Conservation (phyloP, 208 protist species). For the Novymonas esmeraldas region DNA sequence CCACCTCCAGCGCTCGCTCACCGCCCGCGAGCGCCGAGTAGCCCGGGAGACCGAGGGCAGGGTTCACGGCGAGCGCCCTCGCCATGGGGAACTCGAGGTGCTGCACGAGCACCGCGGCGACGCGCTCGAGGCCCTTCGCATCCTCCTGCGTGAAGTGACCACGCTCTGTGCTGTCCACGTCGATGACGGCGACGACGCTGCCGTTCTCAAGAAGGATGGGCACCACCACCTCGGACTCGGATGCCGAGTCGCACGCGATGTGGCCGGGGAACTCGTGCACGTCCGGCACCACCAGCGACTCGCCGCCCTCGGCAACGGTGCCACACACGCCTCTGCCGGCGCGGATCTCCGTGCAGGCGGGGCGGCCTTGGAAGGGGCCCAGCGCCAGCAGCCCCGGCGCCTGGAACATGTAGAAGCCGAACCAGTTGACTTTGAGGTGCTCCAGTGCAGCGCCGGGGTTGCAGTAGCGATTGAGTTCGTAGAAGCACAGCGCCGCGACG, state of each 20-base stretch:
- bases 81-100: slow-evolving; percentile 73
- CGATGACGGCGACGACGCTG: slow-evolving; percentile 76
- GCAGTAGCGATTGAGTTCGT: slow-evolving; percentile 68
- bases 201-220: slow-evolving; percentile 70
- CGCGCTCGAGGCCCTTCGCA: slow-evolving; percentile 47
- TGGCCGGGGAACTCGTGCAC: slow-evolving; percentile 94
- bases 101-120: slow-evolving; percentile 58
- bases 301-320: slow-evolving; percentile 44
- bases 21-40: slow-evolving; percentile 27
- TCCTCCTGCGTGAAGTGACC: slow-evolving; percentile 78
- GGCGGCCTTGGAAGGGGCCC: slow-evolving; percentile 94
- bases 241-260: slow-evolving; percentile 93
- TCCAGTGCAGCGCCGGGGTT: slow-evolving; percentile 54
- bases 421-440: slow-evolving; percentile 85
- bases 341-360: slow-evolving; percentile 89
- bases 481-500: slow-evolving; percentile 80
- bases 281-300: slow-evolving; percentile 73
- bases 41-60: slow-evolving; percentile 25
- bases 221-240: slow-evolving; percentile 92
- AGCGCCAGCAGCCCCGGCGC: slow-evolving; percentile 76
- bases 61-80: slow-evolving; percentile 51
- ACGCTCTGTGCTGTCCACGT: slow-evolving; percentile 76
- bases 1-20: slow-evolving; percentile 14
- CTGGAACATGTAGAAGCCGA: slow-evolving; percentile 93
- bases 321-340: slow-evolving; percentile 93